These are phyloP conservation scores for Platanus orientalis DNA, from an alignment of 164 flowering plant species.

Conservation along the genomic window DNA sequence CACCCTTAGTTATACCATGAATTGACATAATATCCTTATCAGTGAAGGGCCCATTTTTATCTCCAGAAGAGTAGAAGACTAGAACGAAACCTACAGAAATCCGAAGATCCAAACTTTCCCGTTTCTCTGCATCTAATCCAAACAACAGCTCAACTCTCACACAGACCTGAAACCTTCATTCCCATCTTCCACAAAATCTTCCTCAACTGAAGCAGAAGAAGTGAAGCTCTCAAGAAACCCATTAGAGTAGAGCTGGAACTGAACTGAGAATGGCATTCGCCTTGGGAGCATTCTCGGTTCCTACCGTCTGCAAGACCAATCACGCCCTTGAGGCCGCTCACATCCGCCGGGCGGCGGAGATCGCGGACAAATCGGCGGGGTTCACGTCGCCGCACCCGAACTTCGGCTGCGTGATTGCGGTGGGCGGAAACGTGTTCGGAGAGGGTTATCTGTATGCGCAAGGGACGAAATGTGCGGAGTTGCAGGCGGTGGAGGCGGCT, in stretches of 20 bases:
- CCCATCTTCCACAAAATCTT: no score
- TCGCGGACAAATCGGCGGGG: conserved; percentile 88
- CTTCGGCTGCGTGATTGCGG: conserved; percentile 83
- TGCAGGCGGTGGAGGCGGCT: conserved; percentile 74
- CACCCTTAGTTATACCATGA: no score
- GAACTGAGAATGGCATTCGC: background rate
- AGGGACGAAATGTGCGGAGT: conserved; percentile 85
- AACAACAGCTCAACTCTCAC: no score
- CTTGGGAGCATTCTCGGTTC: background rate
- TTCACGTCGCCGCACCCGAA: conserved; percentile 93
- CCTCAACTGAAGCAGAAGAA: no score
- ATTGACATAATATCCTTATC: no score
- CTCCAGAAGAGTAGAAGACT: no score
- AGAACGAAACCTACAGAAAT: no score
- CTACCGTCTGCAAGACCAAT: background rate
- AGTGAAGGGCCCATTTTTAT: no score
- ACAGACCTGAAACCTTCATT: no score
- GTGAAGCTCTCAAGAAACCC: background rate
- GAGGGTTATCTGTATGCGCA: conserved; percentile 87
- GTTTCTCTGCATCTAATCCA: no score
- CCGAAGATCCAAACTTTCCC: no score
- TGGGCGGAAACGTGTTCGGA: conserved; percentile 46
- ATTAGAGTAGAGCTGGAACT: background rate
- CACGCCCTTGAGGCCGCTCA: conserved; percentile 44
- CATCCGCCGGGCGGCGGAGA: conserved; percentile 64